phyloP scores from a whole-genome alignment of 768 basidiomycete genomes.

The Tylopilus cervinicoccineus region DNA sequence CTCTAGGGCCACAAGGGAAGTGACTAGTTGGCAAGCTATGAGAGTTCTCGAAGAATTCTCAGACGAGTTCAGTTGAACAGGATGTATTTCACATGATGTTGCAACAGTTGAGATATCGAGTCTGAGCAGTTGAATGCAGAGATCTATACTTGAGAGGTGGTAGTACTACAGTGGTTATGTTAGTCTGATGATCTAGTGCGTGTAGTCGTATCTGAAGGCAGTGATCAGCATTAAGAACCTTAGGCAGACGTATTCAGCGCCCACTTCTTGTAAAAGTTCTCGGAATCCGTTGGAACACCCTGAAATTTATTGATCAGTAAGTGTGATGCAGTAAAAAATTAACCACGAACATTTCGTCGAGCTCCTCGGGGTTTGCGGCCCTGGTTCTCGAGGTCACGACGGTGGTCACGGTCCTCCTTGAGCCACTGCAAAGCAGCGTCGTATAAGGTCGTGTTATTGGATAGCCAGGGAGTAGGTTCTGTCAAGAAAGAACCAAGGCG shows the following conservation, averaged over 20 bases:
- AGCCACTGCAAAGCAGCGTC: constrained; percentile 82
- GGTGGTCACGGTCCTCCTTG: constrained; percentile 69
- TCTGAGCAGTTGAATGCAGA: constrained; percentile 13
- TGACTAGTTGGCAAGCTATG: too few species aligned
- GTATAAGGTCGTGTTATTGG: constrained; percentile 49
- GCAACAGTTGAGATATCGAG: background rate
- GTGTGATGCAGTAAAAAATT: background rate
- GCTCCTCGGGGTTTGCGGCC: constrained; percentile 63
- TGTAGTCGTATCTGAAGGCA: constrained; percentile 47
- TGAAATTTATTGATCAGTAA: constrained; percentile 25
- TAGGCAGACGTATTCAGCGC: constrained; percentile 17
- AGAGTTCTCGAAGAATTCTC: too few species aligned
- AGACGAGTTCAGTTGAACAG: background rate
- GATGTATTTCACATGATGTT: background rate
- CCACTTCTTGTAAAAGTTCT: constrained; percentile 82
- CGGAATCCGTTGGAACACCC: constrained; percentile 68
- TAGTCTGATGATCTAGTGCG: constrained; percentile 31
- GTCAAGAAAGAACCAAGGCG: constrained; percentile 73
- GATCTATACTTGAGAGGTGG: background rate
- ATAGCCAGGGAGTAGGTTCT: constrained; percentile 68
- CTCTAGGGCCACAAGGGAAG: too few species aligned
- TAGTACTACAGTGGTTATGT: background rate
- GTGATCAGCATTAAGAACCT: constrained; percentile 3
- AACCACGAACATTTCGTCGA: constrained; percentile 45
- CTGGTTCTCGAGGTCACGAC: constrained; percentile 52